These are phyloP conservation scores for Persicaria maculosa DNA, from an alignment of 148 eudicot species.

Conservation along the genomic window DNA sequence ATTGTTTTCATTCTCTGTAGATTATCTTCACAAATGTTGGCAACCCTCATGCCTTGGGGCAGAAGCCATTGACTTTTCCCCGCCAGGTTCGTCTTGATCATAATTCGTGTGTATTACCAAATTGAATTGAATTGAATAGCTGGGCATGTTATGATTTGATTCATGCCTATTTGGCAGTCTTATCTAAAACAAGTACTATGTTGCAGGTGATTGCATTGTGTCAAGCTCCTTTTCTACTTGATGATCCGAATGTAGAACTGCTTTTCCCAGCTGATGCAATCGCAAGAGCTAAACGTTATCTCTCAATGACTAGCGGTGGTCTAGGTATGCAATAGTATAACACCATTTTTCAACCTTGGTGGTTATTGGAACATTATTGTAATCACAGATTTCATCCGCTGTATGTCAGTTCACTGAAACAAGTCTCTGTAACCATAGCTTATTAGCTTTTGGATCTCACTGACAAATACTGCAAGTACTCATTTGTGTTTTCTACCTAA, in stretches of 20 bases:
- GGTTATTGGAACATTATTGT: background rate
- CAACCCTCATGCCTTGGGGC: slow-evolving; percentile 98
- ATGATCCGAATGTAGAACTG: slow-evolving; percentile 94
- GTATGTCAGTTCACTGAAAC: background rate
- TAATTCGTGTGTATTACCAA: background rate
- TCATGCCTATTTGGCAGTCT: background rate
- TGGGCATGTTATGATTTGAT: background rate
- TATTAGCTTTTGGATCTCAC: background rate
- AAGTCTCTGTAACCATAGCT: background rate
- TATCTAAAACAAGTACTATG: slow-evolving; percentile 7
- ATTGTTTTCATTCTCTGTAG: slow-evolving; percentile 28
- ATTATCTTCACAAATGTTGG: slow-evolving; percentile 98
- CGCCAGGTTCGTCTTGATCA: slow-evolving; percentile 58
- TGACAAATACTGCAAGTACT: slow-evolving; percentile 2
- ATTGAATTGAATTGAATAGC: slow-evolving; percentile 7
- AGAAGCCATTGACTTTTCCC: slow-evolving; percentile 90
- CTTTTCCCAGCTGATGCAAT: slow-evolving; percentile 95
- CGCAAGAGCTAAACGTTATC: slow-evolving; percentile 89
- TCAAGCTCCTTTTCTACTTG: slow-evolving; percentile 98
- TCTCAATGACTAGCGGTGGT: slow-evolving; percentile 80
- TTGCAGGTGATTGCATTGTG: slow-evolving; percentile 93
- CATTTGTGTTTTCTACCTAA: slow-evolving; percentile 7
- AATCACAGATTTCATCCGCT: background rate
- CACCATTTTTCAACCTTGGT: background rate
- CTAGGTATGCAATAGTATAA: slow-evolving; percentile 45